Percentiles rank a stretch among this genome's conserved stretches.
These are phyloP conservation scores for Hymenochaete sp. DNA, from an alignment of 1,284 basidiomycete species.

Conservation along the genomic window DNA sequence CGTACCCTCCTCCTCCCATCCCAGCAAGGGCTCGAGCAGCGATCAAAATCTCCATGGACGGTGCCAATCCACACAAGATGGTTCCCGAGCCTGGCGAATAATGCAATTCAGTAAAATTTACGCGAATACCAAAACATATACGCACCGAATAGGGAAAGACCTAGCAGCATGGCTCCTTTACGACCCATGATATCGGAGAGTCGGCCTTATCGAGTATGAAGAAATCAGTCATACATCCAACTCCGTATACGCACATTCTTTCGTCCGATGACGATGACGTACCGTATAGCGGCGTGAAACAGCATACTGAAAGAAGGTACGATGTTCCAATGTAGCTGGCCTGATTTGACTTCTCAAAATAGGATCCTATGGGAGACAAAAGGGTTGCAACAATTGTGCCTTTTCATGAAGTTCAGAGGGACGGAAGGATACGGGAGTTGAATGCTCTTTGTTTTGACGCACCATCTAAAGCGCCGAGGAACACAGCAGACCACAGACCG, in stretches of 20 bases:
- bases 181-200: conserved; percentile 83
- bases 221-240: conserved; percentile 17
- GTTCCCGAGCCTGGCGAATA: conserved; percentile 61
- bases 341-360: conserved; percentile 70
- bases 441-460: conserved; percentile 18
- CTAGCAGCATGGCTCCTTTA: conserved; percentile 77
- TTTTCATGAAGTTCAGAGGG: conserved; percentile 26
- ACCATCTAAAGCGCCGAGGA: conserved; percentile 79
- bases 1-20: conserved; percentile 84
- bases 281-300: conserved; percentile 87
- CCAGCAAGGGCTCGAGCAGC: conserved; percentile 76
- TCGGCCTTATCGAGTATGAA: conserved; percentile 47
- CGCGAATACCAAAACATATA: conserved; percentile 14
- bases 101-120: conserved; percentile 18
- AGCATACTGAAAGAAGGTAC: conserved; percentile 82
- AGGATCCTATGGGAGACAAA: conserved; percentile 68
- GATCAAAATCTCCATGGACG: conserved; percentile 78
- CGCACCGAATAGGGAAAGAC: conserved; percentile 71
- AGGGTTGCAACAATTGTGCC: conserved; percentile 75
- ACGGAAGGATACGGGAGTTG: conserved; percentile 13
- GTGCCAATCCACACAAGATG: conserved; percentile 72
- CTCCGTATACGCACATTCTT: conserved; percentile 15
- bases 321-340: conserved; percentile 84
- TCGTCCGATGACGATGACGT: too few relatives aligned
- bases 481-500: conserved; percentile 70